A percentile compares a stretch with the other conserved stretches of the same genome.
These are phyloP conservation scores for Pittosporum tobira DNA, from an alignment of 129 eudicot genomes.

Conservation along the genomic window DNA sequence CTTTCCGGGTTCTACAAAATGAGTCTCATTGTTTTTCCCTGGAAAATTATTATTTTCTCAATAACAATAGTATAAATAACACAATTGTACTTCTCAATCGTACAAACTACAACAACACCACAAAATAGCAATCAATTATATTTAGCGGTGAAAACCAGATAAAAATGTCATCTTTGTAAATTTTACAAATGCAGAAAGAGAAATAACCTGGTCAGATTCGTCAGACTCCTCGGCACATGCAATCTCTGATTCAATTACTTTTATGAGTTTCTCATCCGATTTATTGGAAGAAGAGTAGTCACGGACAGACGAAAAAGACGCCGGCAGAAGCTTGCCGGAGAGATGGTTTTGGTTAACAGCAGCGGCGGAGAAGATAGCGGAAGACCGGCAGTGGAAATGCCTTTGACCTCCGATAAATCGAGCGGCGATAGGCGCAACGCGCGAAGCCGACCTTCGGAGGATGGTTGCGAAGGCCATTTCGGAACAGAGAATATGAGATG, in stretches of 20 bases:
- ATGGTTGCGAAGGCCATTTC: constrained; percentile 37
- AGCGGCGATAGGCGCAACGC: constrained; percentile 47
- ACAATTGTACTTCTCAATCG: too few species aligned
- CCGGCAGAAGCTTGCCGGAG: constrained; percentile 19
- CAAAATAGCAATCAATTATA: too few species aligned
- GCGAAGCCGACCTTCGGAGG: constrained; percentile 54
- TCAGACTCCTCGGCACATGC: constrained; percentile 40
- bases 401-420: constrained; percentile 34
- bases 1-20: too few species aligned
- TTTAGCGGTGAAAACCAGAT: too few species aligned
- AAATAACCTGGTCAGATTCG: constrained; percentile 33
- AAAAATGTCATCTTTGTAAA: too few species aligned
- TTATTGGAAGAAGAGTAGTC: constrained; percentile 30
- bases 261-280: constrained; percentile 48
- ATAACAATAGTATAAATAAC: too few species aligned
- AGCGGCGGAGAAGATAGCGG: constrained; percentile 27
- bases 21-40: too few species aligned
- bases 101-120: too few species aligned
- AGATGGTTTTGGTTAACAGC: constrained; percentile 18
- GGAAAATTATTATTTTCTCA: too few species aligned
- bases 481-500: background rate
- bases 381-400: constrained; percentile 21
- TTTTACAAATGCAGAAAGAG: too few species aligned
- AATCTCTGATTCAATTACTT: constrained; percentile 50
- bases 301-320: constrained; percentile 19